Percentiles rank a stretch among this genome's conserved stretches.
Evolutionary conservation across 768 basidiomycete species (phyloP).

Genomic region (Strobilomyces echinocephalus): DNA sequence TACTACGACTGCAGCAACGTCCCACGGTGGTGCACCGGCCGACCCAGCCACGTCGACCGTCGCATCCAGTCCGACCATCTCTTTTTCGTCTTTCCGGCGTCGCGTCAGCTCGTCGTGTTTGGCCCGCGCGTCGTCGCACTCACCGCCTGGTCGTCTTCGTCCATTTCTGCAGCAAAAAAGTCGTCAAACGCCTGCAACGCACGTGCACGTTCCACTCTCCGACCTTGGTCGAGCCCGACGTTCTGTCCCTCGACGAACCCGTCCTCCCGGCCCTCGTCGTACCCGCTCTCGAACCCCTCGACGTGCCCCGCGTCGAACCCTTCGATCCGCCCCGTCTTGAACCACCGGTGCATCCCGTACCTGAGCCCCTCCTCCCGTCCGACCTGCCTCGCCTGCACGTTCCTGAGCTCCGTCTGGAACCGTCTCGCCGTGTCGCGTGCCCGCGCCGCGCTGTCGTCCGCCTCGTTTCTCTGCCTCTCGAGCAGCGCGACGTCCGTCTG

Average conservation of each 20-base stretch:
- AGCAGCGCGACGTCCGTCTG: constrained; percentile 27
- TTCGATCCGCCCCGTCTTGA: constrained; percentile 40
- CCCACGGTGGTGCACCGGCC: constrained; percentile 1
- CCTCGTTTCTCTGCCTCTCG: constrained; percentile 36
- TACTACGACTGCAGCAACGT: not conserved
- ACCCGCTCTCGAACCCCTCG: constrained; percentile 44
- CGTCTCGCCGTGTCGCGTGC: constrained; percentile 42
- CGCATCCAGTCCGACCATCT: constrained; percentile 30
- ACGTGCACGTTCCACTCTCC: constrained; percentile 47
- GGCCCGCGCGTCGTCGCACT: constrained; percentile 9
- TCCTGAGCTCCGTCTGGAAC: constrained; percentile 41
- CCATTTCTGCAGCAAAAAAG: constrained; percentile 45
- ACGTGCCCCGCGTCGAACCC: constrained; percentile 45
- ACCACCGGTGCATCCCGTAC: constrained; percentile 40
- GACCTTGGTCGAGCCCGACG: constrained; percentile 35
- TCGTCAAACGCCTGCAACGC: constrained; percentile 57
- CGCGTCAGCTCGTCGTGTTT: constrained; percentile 9
- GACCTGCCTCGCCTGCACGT: constrained; percentile 40
- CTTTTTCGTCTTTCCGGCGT: constrained; percentile 17
- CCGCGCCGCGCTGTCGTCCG: constrained; percentile 41
- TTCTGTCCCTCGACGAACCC: constrained; percentile 37
- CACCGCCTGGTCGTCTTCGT: constrained; percentile 22
- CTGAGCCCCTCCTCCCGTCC: constrained; percentile 40
- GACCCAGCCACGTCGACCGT: constrained; percentile 6
- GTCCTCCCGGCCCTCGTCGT: constrained; percentile 37